Evolutionary conservation across 768 basidiomycete species (phyloP).

Genomic region (Strobilomyces echinocephalus): DNA sequence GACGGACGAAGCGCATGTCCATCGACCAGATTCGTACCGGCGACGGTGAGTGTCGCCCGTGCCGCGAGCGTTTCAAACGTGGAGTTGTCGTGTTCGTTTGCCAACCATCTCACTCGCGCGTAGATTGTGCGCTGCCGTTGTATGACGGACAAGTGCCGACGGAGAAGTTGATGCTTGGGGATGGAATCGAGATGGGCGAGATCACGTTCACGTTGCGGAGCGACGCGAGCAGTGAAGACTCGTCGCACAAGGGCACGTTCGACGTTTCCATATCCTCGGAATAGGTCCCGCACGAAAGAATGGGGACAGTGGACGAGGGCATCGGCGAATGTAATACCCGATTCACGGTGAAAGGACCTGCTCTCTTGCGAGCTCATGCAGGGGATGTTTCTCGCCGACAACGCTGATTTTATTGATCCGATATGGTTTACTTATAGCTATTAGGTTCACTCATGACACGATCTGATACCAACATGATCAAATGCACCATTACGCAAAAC

Average conservation of each 20-base stretch:
- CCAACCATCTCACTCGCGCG: not conserved
- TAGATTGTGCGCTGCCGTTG: conserved; percentile 23
- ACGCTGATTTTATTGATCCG: not conserved
- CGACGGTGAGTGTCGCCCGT: conserved; percentile 7
- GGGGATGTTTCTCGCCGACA: not conserved
- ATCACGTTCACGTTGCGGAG: conserved; percentile 17
- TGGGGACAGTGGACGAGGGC: not conserved
- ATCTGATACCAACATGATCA: not conserved
- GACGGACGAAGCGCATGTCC: conserved; percentile 18
- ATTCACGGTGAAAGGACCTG: not conserved
- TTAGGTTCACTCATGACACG: not conserved
- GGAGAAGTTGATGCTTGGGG: conserved; percentile 13
- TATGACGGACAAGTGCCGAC: conserved; percentile 9
- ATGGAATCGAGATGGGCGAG: conserved; percentile 19
- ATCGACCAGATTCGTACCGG: conserved; percentile 24
- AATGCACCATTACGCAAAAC: conserved; percentile 5
- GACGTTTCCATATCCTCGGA: not conserved
- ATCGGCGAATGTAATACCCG: not conserved
- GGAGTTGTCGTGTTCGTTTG: not conserved
- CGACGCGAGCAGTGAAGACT: not conserved
- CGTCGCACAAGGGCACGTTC: not conserved
- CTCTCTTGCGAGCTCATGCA: not conserved
- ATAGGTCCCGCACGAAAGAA: not conserved
- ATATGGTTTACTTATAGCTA: not conserved
- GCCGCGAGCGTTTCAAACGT: not conserved